Evolutionary conservation across 2,329 filamentous ascomycete genomes (phyloP).

Genomic region (Colletotrichum sp.): DNA sequence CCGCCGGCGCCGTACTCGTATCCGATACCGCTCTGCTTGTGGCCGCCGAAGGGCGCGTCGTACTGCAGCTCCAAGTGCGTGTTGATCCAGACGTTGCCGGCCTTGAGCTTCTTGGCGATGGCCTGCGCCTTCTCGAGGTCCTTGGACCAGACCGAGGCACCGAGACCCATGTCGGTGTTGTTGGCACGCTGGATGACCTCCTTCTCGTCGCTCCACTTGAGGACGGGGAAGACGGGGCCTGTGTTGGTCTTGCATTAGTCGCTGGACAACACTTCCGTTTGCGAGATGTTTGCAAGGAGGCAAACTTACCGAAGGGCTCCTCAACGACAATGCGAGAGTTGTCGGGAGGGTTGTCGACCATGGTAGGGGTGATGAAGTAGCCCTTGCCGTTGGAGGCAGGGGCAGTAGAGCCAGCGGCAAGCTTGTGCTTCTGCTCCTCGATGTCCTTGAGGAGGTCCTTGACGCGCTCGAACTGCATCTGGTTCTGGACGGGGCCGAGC

Average conservation of each 20-base stretch:
- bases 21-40: conserved; percentile 50
- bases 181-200: conserved; percentile 65
- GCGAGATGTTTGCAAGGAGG: background rate
- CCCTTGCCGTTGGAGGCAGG: conserved; percentile 41
- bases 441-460: conserved; percentile 20
- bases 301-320: conserved; percentile 43
- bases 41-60: conserved; percentile 44
- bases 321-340: conserved; percentile 60
- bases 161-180: conserved; percentile 55
- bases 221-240: conserved; percentile 67
- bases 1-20: conserved; percentile 45
- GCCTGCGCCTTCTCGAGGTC: conserved; percentile 55
- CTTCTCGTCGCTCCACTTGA: conserved; percentile 65
- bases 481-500: conserved; percentile 68
- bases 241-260: background rate
- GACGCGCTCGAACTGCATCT: conserved; percentile 62
- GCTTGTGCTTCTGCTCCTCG: conserved; percentile 19
- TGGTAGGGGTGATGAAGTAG: conserved; percentile 63
- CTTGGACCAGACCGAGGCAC: conserved; percentile 63
- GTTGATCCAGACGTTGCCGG: conserved; percentile 69
- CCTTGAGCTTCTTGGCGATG: conserved; percentile 60
- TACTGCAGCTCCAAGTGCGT: conserved; percentile 52
- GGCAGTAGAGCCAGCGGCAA: conserved; percentile 34
- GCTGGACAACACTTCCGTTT: background rate
- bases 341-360: conserved; percentile 65